These are phyloP conservation scores for Lactuca saligna DNA, from an alignment of 129 eudicot genomes.

Conservation along the genomic window DNA sequence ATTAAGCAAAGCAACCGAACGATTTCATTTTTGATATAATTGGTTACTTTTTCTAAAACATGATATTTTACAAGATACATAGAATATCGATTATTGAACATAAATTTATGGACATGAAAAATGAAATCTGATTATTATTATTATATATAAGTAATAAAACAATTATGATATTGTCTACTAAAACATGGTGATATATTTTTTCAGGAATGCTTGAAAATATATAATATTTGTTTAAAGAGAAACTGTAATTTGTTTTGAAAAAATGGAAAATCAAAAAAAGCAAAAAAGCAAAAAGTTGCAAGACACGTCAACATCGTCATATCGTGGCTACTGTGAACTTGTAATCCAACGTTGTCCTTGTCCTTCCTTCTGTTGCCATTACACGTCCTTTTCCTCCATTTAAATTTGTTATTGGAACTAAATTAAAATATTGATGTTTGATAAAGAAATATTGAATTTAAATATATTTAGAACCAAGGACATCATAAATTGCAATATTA, in stretches of 20 bases:
- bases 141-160: background rate
- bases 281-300: background rate
- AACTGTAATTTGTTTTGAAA: background rate
- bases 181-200: background rate
- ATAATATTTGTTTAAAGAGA: background rate
- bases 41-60: too few species aligned
- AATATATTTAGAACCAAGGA: too few species aligned
- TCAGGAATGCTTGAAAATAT: too few species aligned
- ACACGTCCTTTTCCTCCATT: background rate
- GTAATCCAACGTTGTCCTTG: background rate
- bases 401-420: background rate
- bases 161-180: background rate
- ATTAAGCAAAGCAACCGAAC: too few species aligned
- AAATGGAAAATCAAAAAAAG: too few species aligned
- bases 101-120: too few species aligned
- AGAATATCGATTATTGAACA: too few species aligned
- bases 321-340: background rate
- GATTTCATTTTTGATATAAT: too few species aligned
- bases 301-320: background rate
- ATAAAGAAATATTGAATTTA: too few species aligned
- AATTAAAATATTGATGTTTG: too few species aligned
- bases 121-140: background rate
- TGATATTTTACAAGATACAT: too few species aligned
- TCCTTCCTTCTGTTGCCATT: background rate
- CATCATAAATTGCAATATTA: too few species aligned